These are phyloP conservation scores for Canna indica DNA, from an alignment of 176 grass and related monocot genomes.

Conservation along the genomic window DNA sequence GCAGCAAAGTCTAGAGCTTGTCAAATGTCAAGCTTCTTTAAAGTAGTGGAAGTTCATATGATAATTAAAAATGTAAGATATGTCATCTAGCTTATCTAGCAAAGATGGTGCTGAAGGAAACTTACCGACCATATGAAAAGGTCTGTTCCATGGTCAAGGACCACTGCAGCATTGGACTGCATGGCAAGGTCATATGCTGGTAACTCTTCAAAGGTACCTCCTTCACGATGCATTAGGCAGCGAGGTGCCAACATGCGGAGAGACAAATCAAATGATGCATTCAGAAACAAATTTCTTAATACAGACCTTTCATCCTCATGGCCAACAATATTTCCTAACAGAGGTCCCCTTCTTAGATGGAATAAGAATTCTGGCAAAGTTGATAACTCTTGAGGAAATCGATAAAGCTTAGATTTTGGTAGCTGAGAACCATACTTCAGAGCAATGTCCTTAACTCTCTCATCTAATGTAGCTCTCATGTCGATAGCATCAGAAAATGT, in stretches of 20 bases:
- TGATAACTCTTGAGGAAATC: conserved; percentile 75
- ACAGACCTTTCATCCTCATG: conserved; percentile 97
- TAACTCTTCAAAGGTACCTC: conserved; percentile 92
- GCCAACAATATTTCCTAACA: conserved; percentile 85
- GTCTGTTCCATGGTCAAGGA: conserved; percentile 96
- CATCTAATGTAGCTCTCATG: conserved; percentile 67
- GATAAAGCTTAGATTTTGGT: conserved; percentile 72
- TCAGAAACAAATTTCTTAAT: conserved; percentile 77
- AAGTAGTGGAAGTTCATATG: neutral
- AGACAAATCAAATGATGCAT: conserved; percentile 77
- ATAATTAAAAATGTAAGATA: neutral
- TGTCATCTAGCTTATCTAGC: neutral
- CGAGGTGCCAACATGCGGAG: conserved; percentile 79
- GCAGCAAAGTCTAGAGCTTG: neutral
- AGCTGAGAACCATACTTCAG: conserved; percentile 72
- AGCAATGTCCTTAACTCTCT: conserved; percentile 87
- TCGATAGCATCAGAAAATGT: conserved; percentile 50
- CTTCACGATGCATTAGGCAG: conserved; percentile 86
- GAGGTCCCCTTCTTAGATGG: conserved; percentile 89
- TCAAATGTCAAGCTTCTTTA: neutral
- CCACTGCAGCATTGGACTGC: conserved; percentile 83
- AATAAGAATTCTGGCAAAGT: conserved; percentile 78
- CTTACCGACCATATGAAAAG: conserved; percentile 99
- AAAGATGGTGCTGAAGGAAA: conserved; percentile 21
- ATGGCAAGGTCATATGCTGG: conserved; percentile 94